These are phyloP conservation scores for Chaetomium sp. DNA, from an alignment of 2,329 filamentous ascomycete species.

Conservation along the genomic window DNA sequence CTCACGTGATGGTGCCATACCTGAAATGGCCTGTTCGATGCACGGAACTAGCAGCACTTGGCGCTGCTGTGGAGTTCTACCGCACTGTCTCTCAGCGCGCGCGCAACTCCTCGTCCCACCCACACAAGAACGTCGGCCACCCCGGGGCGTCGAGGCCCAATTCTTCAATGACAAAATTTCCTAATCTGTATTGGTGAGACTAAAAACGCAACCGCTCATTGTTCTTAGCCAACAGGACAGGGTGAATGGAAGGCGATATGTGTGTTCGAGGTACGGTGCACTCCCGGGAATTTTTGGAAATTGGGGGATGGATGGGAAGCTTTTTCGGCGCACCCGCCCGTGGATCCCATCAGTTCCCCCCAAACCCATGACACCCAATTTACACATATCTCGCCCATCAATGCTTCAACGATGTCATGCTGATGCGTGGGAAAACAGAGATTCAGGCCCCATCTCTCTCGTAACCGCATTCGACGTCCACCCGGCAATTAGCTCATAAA, in stretches of 20 bases:
- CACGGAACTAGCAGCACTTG: conserved; percentile 24
- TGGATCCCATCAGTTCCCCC: neutral
- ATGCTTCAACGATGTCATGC: conserved; percentile 17
- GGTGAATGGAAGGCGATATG: conserved; percentile 25
- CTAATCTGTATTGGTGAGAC: conserved; percentile 13
- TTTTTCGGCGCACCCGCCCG: conserved; percentile 1
- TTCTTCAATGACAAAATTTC: conserved; percentile 9
- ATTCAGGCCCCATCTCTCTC: conserved; percentile 20
- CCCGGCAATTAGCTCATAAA: conserved; percentile 21
- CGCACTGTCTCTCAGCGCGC: conserved; percentile 20
- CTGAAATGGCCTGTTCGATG: conserved; percentile 26
- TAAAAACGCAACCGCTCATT: neutral
- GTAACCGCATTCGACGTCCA: conserved; percentile 23
- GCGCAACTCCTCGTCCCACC: conserved; percentile 17
- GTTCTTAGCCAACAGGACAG: conserved; percentile 1
- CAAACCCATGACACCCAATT: neutral
- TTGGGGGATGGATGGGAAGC: conserved; percentile 13
- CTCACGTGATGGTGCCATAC: conserved; percentile 32
- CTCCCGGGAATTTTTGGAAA: neutral
- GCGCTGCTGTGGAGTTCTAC: conserved; percentile 27
- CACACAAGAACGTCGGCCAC: conserved; percentile 12
- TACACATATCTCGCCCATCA: neutral
- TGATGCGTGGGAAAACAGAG: conserved; percentile 28
- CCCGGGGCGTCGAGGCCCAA: conserved; percentile 14
- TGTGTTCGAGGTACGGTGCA: conserved; percentile 28